Base-by-base conservation (phyloP, 202 grass and related monocot species). In the Cymbopogon flexuosus region DNA sequence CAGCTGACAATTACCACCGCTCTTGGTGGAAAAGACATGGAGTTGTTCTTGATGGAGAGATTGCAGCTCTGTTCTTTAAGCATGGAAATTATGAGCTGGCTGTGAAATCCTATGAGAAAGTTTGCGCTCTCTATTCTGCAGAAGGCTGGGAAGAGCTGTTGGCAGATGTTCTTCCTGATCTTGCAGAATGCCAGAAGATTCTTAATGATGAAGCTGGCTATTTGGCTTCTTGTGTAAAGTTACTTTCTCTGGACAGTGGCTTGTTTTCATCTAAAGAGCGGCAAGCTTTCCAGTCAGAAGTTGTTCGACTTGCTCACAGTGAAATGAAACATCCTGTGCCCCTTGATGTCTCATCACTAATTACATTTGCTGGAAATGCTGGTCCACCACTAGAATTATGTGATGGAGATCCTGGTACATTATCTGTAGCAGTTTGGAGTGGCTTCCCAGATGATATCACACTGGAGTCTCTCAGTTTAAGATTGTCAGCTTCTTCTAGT, bases 21-120 rank as follows among this genome's bases (percentile, higher is more conserved):
- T 99, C 96, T 51, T 99, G 96, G 96, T 99, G 96, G 96, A 99
- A 96, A 89, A 91, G 96, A 72, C 96, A 99, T 83, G 96, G 96
- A 16, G 96, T 99, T 81, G 90, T 95, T 46, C 90, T 96, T 88
- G 96, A 99, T 88, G 96, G 96, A 88, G 96, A 99, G 65, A 96
- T 99, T 57, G 96, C 92, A 56, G 88, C 96, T 83, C 40, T 99
- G 67, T 88, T 79, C 51, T 99, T 99, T 84, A 99, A 96, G 73
- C 83, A 90, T 86, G 96, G 87, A 75, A 91, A 93, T 83, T 90
- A 91, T 45, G 90, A 96, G 10, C 61, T 93, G 75, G 92, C 96
- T 91, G 90, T 87, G 89, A 99, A 99, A 75, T 99, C 96, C 68
- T 99, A 96, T 81, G 96, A 99, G 65, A 99, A 96, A 81, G 90